A percentile compares a stretch with the other conserved stretches of the same genome.
Evolutionary conservation across 1,139 yeast genomes (phyloP).

Genomic region (Geotrichum siamense): DNA sequence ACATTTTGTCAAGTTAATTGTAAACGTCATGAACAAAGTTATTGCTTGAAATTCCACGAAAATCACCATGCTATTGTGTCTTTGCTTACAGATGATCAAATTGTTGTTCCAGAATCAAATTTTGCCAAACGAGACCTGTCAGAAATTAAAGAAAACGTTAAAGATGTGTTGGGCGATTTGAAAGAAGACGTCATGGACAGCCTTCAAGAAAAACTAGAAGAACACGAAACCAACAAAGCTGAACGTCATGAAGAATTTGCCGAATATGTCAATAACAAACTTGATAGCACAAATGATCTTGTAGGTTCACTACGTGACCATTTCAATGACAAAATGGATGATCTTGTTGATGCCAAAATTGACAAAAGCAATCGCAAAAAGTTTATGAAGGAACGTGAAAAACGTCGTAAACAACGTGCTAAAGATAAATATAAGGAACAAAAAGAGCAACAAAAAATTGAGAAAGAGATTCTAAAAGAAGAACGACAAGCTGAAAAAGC

Average conservation of each 20-base stretch:
- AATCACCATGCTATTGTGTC: slow-evolving; percentile 16
- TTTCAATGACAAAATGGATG: slow-evolving; percentile 7
- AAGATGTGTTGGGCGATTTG: neutral
- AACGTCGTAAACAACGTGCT: slow-evolving; percentile 9
- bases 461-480: slow-evolving; percentile 4
- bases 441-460: neutral
- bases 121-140: neutral
- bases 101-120: neutral
- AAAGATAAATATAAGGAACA: neutral
- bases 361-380: slow-evolving; percentile 2
- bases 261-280: neutral
- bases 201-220: neutral
- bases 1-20: slow-evolving; percentile 26
- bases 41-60: slow-evolving; percentile 21
- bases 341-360: slow-evolving; percentile 1
- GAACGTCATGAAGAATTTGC: slow-evolving; percentile 5
- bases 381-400: slow-evolving; percentile 3
- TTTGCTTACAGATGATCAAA: slow-evolving; percentile 4
- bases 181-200: slow-evolving; percentile 1
- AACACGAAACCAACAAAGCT: neutral
- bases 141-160: neutral
- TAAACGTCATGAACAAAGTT: slow-evolving; percentile 23
- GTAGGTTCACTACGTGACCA: neutral
- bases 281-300: neutral
- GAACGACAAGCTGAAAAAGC: slow-evolving; percentile 7